Base-by-base conservation (phyloP, 2,329 filamentous ascomycete species). In the Colletotrichum incanum region DNA sequence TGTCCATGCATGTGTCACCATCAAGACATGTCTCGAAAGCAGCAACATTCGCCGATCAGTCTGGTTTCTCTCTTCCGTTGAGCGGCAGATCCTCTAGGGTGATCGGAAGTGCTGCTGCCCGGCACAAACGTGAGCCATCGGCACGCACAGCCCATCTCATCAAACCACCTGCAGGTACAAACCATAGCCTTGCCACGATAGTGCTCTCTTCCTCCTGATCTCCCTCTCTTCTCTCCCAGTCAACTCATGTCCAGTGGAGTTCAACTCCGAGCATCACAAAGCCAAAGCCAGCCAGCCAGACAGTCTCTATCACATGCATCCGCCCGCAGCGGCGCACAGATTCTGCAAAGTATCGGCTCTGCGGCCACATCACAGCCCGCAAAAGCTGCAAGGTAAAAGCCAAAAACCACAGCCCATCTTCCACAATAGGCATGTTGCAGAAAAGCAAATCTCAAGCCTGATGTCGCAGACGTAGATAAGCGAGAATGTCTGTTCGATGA, bases 401-500 rank as follows among this genome's bases (percentile, higher is more conserved):
- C 56, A 45, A 59, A 59, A 43, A 45, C 39, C n/a, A 20, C 23
- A 31, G 56, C 14, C 23, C 39, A 43, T 4, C 20, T 45, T 20
- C 39, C 23, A 39, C 56, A 26, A 31, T 59, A 31, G 56, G 26
- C 56, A 28, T 28, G 31, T 16, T 28, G 39, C 56, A 59, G 39
- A 31, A 64, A 65, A 65, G 60, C 50, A 69, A 52, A 65, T 65
- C 66, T 65, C 23, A 47, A 49, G 31, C 31, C 31, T n/a, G 43
- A 50, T 37, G 60, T 39, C n/a, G 39, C 63, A 37, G 7, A 37
- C 20, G 28, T 28, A 64, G 55, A 71, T 67, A 61, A 61, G 55
- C 63, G 63, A 67, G 47, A 31, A 47, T 7, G 47, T 71, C 67
- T 71, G 63, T 71, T 67, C 63, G 63, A 71, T 71, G 63, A 71